These are phyloP conservation scores for Kodamaea derodonti DNA, from an alignment of 1,139 yeast genomes.

Conservation along the genomic window DNA sequence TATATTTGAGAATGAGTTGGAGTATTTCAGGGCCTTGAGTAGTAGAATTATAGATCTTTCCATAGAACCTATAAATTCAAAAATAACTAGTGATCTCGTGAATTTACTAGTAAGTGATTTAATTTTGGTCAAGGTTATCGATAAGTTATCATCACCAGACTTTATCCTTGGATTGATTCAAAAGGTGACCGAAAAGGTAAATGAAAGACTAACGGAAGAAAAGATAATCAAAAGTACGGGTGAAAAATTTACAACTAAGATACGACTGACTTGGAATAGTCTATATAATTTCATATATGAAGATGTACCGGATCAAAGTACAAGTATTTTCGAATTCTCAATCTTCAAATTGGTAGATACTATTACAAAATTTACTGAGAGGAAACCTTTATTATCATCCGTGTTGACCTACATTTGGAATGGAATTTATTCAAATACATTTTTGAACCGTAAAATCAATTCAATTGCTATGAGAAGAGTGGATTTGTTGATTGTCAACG, in stretches of 20 bases:
- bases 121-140: constrained; percentile 27
- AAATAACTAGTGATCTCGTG: constrained; percentile 27
- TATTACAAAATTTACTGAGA: constrained; percentile 22
- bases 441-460: constrained; percentile 17
- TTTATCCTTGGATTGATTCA: constrained; percentile 21
- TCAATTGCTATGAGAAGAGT: constrained; percentile 9
- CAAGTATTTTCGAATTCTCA: constrained; percentile 14
- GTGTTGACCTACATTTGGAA: constrained; percentile 11
- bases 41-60: constrained; percentile 20
- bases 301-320: background rate
- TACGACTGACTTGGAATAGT: background rate
- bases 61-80: constrained; percentile 24
- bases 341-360: constrained; percentile 27
- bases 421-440: constrained; percentile 10
- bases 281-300: background rate
- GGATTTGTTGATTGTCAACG: background rate
- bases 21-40: constrained; percentile 23
- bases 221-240: background rate
- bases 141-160: constrained; percentile 27
- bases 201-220: constrained; percentile 3
- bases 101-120: constrained; percentile 31
- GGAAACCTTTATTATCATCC: constrained; percentile 28
- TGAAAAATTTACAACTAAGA: background rate
- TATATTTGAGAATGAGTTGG: constrained; percentile 10
- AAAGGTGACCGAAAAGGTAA: constrained; percentile 5